Conservation (phyloP, 768 basidiomycete genomes). For the Megacollybia marginata region DNA sequence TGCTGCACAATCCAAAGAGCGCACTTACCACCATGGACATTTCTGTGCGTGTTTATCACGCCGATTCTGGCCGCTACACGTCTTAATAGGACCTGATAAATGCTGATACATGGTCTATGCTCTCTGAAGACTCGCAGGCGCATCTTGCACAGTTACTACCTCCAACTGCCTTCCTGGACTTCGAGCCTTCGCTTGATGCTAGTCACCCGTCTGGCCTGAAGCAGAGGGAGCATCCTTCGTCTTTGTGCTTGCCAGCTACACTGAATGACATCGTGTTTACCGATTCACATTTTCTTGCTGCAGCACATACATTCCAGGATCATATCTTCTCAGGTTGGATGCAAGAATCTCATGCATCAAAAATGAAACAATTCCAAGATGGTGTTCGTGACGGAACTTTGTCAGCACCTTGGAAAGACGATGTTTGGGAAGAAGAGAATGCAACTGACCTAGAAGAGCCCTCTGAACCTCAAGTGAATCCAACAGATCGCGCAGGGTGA, state of each 20-base stretch:
- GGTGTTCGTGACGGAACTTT: constrained; percentile 38
- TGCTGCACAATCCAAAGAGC: constrained; percentile 43
- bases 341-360: constrained; percentile 32
- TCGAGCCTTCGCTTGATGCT: constrained; percentile 20
- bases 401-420: constrained; percentile 58
- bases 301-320: constrained; percentile 52
- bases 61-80: constrained; percentile 1
- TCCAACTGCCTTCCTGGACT: constrained; percentile 34
- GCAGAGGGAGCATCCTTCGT: not conserved
- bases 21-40: constrained; percentile 40
- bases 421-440: constrained; percentile 47
- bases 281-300: constrained; percentile 46
- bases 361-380: constrained; percentile 33
- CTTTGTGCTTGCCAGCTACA: constrained; percentile 2
- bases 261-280: constrained; percentile 37
- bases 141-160: constrained; percentile 35
- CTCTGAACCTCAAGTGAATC: not conserved
- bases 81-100: constrained; percentile 40
- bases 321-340: constrained; percentile 49
- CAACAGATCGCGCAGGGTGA: too few species aligned
- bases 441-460: not conserved
- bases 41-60: constrained; percentile 30
- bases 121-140: constrained; percentile 32
- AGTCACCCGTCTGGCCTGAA: constrained; percentile 28
- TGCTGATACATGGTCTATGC: constrained; percentile 33